Base-by-base conservation (phyloP, 148 eudicot species). In the Fagopyrum tataricum region DNA sequence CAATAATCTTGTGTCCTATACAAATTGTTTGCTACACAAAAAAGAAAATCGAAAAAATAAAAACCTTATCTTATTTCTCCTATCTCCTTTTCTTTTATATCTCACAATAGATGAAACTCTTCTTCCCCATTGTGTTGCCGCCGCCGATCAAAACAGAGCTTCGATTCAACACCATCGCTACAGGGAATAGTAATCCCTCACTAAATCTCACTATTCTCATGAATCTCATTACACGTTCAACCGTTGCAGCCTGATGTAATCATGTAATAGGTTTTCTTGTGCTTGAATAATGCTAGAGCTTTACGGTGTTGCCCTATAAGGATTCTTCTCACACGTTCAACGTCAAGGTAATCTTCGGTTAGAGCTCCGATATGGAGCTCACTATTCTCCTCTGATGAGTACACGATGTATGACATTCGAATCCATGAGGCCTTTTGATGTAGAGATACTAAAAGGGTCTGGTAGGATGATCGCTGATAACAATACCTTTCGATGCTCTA, bases 141-240 rank as follows among this genome's bases (percentile, higher is more conserved):
- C n/a, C n/a, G n/a, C n/a, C n/a, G n/a, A n/a, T n/a, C n/a, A n/a
- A n/a, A n/a, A n/a, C n/a, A n/a, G n/a, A n/a, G n/a, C n/a, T n/a
- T n/a, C n/a, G n/a, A n/a, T n/a, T n/a, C n/a, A n/a, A n/a, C n/a
- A n/a, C n/a, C n/a, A n/a, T n/a, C n/a, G n/a, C n/a, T n/a, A n/a
- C n/a, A n/a, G n/a, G n/a, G n/a, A n/a, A n/a, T n/a, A n/a, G n/a
- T n/a, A n/a, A n/a, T n/a, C n/a, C n/a, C n/a, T n/a, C n/a, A n/a
- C n/a, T n/a, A n/a, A n/a, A n/a, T n/a, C n/a, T n/a, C n/a, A n/a
- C n/a, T n/a, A n/a, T n/a, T n/a, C n/a, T n/a, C n/a, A n/a, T n/a
- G n/a, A n/a, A n/a, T n/a, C n/a, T 91, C 97, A 18, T 94, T 94
- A 0, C 97, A 97, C 11, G 98, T 89, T 97, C 98, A 94, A 41